Conservation (phyloP, 2,329 filamentous ascomycete species). For the Cadophora gregata region DNA sequence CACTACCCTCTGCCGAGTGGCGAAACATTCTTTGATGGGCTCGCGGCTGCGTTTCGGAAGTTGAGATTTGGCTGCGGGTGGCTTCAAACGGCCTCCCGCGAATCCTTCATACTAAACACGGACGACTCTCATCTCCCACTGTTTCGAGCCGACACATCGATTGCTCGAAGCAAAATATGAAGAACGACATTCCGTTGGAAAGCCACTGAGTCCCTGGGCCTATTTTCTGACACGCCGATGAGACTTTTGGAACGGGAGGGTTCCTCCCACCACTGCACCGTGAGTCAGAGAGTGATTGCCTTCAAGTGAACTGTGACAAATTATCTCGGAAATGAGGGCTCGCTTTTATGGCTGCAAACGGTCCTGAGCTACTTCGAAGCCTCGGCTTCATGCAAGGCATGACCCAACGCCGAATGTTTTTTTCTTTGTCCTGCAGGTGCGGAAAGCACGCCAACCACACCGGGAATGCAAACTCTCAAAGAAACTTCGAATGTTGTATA, state of each 20-base stretch:
- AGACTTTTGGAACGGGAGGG: neutral
- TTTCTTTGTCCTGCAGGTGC: conserved; percentile 14
- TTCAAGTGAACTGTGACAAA: conserved; percentile 10
- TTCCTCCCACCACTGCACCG: neutral
- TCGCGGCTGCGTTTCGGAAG: neutral
- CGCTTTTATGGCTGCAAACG: conserved; percentile 15
- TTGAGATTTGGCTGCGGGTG: conserved; percentile 12
- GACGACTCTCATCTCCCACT: neutral
- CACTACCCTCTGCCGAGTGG: neutral
- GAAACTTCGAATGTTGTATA: neutral
- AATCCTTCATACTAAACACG: neutral
- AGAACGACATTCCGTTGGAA: neutral
- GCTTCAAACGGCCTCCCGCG: conserved; percentile 4
- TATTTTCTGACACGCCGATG: neutral
- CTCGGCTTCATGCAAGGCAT: conserved; percentile 19
- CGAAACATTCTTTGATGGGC: neutral
- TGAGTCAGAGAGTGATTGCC: conserved; percentile 18
- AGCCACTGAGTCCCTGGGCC: conserved; percentile 20
- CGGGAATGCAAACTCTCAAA: conserved; percentile 26
- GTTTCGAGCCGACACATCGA: neutral
- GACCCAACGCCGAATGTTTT: conserved; percentile 7
- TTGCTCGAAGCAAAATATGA: neutral
- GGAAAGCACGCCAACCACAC: neutral
- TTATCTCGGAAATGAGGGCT: neutral
- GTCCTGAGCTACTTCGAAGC: conserved; percentile 13